A percentile compares a stretch with the other conserved stretches of the same genome.
These are phyloP conservation scores for Candida morakotiae DNA, from an alignment of 805 yeast species.

Conservation along the genomic window DNA sequence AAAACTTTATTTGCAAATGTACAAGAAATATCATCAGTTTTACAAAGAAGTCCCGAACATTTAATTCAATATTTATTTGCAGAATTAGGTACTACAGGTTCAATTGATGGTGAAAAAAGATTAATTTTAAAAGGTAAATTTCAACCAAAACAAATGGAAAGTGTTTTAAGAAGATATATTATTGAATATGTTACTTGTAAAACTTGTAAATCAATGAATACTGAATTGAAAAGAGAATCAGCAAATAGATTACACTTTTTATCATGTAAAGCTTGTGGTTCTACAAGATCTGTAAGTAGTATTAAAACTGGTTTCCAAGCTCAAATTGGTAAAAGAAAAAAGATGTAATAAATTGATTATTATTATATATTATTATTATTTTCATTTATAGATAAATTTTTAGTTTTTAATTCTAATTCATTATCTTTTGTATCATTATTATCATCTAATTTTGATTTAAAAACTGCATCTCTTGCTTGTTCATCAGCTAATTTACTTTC, in stretches of 20 bases:
- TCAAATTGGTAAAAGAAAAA: slow-evolving; percentile 87
- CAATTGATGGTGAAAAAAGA: slow-evolving; percentile 97
- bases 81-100: slow-evolving; percentile 98
- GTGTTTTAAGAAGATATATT: slow-evolving; percentile 92
- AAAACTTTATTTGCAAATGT: slow-evolving; percentile 95
- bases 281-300: slow-evolving; percentile 92
- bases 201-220: slow-evolving; percentile 97
- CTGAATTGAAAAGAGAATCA: slow-evolving; percentile 91
- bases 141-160: slow-evolving; percentile 96
- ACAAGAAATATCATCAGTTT: slow-evolving; percentile 87
- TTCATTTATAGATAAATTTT: slow-evolving; percentile 1
- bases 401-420: slow-evolving; percentile 1
- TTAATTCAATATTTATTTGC: slow-evolving; percentile 95
- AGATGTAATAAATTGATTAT: slow-evolving; percentile 4
- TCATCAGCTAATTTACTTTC: slow-evolving; percentile 41
- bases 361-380: not conserved
- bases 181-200: slow-evolving; percentile 97
- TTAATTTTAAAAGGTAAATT: slow-evolving; percentile 96
- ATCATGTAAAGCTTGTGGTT: slow-evolving; percentile 97
- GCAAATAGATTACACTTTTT: slow-evolving; percentile 95
- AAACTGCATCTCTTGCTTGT: slow-evolving; percentile 18
- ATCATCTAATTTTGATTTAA: slow-evolving; percentile 24
- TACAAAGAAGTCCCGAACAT: slow-evolving; percentile 97
- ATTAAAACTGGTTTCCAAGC: slow-evolving; percentile 99
- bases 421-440: not conserved